Evolutionary conservation across 371 early-diverging fungal genomes (phyloP).

Genomic region (Zychaea mexicana): DNA sequence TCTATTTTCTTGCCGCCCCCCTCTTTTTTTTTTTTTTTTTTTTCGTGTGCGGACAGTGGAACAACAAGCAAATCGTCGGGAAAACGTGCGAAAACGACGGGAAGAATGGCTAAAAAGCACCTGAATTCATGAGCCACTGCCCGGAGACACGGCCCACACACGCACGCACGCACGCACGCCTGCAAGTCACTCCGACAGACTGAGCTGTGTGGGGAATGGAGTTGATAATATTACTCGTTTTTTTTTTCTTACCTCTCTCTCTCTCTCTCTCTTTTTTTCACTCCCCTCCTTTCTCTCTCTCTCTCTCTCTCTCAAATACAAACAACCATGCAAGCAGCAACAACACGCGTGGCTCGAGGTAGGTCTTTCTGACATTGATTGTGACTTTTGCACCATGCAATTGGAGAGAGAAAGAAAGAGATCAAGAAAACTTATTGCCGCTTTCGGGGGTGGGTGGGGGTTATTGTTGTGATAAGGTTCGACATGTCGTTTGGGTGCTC

Average conservation of each 20-base stretch:
- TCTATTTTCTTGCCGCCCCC: too few species aligned
- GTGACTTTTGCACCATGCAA: too few species aligned
- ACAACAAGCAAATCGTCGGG: neutral
- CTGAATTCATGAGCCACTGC: neutral
- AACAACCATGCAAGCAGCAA: slow-evolving; percentile 8
- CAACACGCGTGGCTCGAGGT: slow-evolving; percentile 5
- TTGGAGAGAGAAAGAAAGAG: too few species aligned
- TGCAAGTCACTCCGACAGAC: neutral
- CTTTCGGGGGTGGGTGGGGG: too few species aligned
- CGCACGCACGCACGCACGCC: too few species aligned
- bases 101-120: neutral
- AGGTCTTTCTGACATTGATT: neutral
- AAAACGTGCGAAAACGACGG: neutral
- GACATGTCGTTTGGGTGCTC: slow-evolving; percentile 2
- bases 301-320: neutral
- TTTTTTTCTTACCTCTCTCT: neutral
- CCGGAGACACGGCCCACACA: too few species aligned
- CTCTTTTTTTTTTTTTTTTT: too few species aligned
- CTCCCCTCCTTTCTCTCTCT: neutral
- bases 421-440: too few species aligned
- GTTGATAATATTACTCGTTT: neutral
- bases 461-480: neutral
- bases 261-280: neutral
- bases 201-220: neutral
- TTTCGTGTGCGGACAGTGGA: too few species aligned